Percentiles rank a stretch among this genome's conserved stretches.
These are phyloP conservation scores for Aspergillus phoenicis DNA, from an alignment of 2,329 filamentous ascomycete species.

Conservation along the genomic window DNA sequence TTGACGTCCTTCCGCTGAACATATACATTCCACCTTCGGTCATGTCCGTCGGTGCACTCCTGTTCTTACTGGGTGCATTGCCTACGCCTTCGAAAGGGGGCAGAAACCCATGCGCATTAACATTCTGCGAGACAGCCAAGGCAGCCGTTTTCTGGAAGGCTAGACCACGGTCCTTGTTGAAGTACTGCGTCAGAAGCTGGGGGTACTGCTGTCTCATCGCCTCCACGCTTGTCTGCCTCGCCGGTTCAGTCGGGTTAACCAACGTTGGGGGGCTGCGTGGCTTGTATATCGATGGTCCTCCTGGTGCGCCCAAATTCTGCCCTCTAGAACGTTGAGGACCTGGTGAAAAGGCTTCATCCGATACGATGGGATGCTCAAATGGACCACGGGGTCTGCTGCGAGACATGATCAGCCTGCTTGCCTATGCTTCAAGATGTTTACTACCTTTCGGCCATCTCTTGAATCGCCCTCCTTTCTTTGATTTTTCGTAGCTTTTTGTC, in stretches of 20 bases:
- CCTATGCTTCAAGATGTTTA: background rate
- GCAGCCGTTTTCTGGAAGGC: slow-evolving; percentile 31
- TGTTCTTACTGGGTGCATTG: slow-evolving; percentile 16
- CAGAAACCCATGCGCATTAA: slow-evolving; percentile 34
- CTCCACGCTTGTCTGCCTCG: background rate
- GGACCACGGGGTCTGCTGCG: background rate
- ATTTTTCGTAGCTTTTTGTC: slow-evolving; percentile 5
- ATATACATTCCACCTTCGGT: background rate
- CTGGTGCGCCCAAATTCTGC: background rate
- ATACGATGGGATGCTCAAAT: background rate
- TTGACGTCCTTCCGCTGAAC: background rate
- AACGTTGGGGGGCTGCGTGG: slow-evolving; percentile 1
- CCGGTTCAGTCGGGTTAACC: background rate
- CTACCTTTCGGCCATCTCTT: slow-evolving; percentile 8
- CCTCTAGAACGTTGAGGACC: background rate
- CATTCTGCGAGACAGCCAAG: slow-evolving; percentile 30
- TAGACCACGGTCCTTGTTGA: slow-evolving; percentile 21
- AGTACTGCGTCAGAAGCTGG: slow-evolving; percentile 26
- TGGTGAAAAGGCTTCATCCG: background rate
- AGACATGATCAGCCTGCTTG: background rate
- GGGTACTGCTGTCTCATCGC: slow-evolving; percentile 15
- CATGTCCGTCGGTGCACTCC: background rate
- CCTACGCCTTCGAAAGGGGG: slow-evolving; percentile 34
- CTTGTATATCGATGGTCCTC: background rate
- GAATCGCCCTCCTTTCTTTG: slow-evolving; percentile 7